Evolutionary conservation across 2,329 filamentous ascomycete genomes (phyloP), one percentile per base, ranked within the genome.

Genomic region (Diaporthe sp.): DNA sequence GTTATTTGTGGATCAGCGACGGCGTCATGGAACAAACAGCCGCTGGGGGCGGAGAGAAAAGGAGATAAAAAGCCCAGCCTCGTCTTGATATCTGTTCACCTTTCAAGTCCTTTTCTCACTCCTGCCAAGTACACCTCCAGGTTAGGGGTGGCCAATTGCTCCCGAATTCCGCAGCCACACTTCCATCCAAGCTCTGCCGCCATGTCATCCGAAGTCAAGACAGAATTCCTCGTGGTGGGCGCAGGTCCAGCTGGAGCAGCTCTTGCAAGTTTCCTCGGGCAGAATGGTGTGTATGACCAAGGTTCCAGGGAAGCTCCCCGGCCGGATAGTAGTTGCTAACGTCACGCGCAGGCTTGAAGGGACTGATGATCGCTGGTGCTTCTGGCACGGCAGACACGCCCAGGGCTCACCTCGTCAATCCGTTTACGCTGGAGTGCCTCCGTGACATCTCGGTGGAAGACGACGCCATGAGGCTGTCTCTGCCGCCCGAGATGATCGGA

Each of bases 381-480:
- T 46, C 67, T 19, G 72, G 75, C n/a, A 68, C 75, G n/a, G 51
- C 75, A 60, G 75, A 76, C 9, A 76, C 67, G 17, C 75, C 75
- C 7, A 28, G 75, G 17, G 75, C 75, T 7, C 75, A 76, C 53
- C 72, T 76, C 28, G 72, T 76, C 15, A 76, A 76, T 22, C 75
- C 75, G 1, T 76, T 74, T n/a, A 46, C 67, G 28, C 49, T 76
- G 58, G 88, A 85, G 71, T 85, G 84, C 75, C 78, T 85, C n/a
- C 81, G 84, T 34, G 84, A 85, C 51, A 83, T 85, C 72, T 82
- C 81, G 0, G 73, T 85, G 0, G 83, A 85, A 67, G 75, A 81
- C 46, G 83, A 83, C 65, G 80, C 80, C 31, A 71, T 79, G 13
- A 78, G 79, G 42, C 77, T 82, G 44, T 81, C 82, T 8, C 80